Evolutionary conservation across 176 grass and related monocot genomes (phyloP).

Genomic region (Triticum aestivum): IWGSC_CS_RefSeq_v2.1 NC_057813.1:730640485-730640984

Average conservation of each 20-base stretch:
- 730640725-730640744: not conserved
- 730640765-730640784: slow-evolving; percentile 21
- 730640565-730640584: not conserved
- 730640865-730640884: not conserved
- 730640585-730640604: not conserved
- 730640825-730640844: not conserved
- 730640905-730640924: not conserved
- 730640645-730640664: not conserved
- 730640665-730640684: slow-evolving; percentile 9
- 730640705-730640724: slow-evolving; percentile 6
- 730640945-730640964: slow-evolving; percentile 18
- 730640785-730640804: slow-evolving; percentile 13
- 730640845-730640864: slow-evolving; percentile 19
- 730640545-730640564: not conserved
- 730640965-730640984: slow-evolving; percentile 9
- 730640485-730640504: not conserved
- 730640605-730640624: not conserved
- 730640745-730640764: slow-evolving; percentile 1
- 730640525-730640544: not conserved
- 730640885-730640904: not conserved
- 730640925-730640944: slow-evolving; percentile 20
- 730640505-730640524: not conserved
- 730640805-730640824: slow-evolving; percentile 23
- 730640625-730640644: not conserved
- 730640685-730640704: slow-evolving; percentile 4